Evolutionary conservation across 345 rosid genomes (phyloP).

Genomic region (Populus alba): DNA sequence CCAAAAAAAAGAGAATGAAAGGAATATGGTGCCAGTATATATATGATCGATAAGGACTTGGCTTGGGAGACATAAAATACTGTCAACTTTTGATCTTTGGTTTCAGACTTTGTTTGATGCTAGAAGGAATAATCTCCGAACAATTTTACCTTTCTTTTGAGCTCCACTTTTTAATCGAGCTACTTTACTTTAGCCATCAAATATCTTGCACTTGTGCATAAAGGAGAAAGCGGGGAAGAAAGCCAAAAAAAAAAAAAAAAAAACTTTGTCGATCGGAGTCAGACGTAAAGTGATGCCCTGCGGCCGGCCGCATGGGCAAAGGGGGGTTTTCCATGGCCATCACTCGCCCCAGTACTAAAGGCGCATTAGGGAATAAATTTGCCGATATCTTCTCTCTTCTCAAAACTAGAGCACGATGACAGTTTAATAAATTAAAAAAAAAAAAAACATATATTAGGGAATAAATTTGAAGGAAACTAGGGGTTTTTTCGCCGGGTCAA

Average conservation of each 20-base stretch:
- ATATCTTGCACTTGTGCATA: not conserved
- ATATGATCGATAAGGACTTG: slow-evolving; percentile 8
- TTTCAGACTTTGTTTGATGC: slow-evolving; percentile 35
- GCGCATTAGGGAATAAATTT: not conserved
- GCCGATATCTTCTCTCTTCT: not conserved
- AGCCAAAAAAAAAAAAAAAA: not conserved
- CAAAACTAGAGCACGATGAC: not conserved
- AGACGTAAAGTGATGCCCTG: slow-evolving; percentile 27
- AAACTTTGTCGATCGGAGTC: slow-evolving; percentile 42
- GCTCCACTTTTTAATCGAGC: slow-evolving; percentile 11
- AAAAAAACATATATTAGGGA: too few species aligned
- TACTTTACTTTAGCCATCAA: not conserved
- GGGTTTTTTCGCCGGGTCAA: too few species aligned
- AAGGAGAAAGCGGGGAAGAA: slow-evolving; percentile 7
- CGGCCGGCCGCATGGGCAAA: not conserved
- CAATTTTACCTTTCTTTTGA: not conserved
- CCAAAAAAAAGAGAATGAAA: not conserved
- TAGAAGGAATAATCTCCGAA: slow-evolving; percentile 33
- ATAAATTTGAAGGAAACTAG: too few species aligned
- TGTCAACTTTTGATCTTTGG: slow-evolving; percentile 28
- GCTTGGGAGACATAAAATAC: slow-evolving; percentile 16
- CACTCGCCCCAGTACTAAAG: not conserved
- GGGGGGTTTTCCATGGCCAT: not conserved
- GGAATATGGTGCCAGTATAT: not conserved
- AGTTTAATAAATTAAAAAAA: too few species aligned